Evolutionary conservation across 2,329 filamentous ascomycete species (phyloP), one percentile per base, ranked within the genome.

Genomic region (Cytospora leucostoma): DNA sequence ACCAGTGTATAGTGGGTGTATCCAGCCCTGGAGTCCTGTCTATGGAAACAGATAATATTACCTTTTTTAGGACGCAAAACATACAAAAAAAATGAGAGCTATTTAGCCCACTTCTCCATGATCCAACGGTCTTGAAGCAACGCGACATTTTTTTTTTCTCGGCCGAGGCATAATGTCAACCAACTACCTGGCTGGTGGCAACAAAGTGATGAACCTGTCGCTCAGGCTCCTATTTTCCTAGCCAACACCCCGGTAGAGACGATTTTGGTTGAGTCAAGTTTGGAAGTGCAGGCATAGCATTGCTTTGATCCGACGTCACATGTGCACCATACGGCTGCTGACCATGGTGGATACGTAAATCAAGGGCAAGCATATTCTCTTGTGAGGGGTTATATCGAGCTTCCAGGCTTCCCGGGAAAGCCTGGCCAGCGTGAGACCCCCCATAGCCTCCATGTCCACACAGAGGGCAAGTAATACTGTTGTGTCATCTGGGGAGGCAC

Each of bases 81-180:
- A 56, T 33, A 47, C n/a, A 33, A 38, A 37, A 38, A 37, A 63
- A 54, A 61, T 37, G 54, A 56, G 44, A 63, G n/a, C 8, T 10
- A 52, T 55, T 11, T 61, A 51, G 8, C 40, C n/a, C 44, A 38
- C 19, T 5, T 34, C 34, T 11, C 11, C 19, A 17, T 15, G 8
- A 53, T 7, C 17, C 17, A 7, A 3, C 50, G 13, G 19, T 15
- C 7, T n/a, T 12, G n/a, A 53, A 33, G 17, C 7, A 21, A 50
- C 34, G 8, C 37, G 21, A 38, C 47, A 44, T 34, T 27, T 4
- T 6, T 49, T 21, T 27, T 4, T 6, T 49, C 15, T 35, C 33
- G 3, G 44, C 17, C n/a, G 44, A 47, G n/a, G n/a, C 8, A n/a
- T 1, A 15, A 15, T 6, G 40, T 47, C 8, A 21, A 19, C n/a